Evolutionary conservation across 495 filamentous ascomycete species (phyloP).

Genomic region (Aspergillus diversus): DNA sequence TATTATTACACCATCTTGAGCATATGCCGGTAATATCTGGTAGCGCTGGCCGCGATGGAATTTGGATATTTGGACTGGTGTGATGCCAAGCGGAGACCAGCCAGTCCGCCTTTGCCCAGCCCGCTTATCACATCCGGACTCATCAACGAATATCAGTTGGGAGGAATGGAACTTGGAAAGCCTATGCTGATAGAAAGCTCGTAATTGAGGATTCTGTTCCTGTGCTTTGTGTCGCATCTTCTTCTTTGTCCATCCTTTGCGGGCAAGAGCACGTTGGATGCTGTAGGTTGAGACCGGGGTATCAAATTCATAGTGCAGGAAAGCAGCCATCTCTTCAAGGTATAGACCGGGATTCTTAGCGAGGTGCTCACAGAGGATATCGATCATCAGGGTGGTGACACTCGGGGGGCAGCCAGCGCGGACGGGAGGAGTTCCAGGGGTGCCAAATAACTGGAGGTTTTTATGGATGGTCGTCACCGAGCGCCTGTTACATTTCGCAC

Average conservation of each 20-base stretch:
- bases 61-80: constrained; percentile 36
- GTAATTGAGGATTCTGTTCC: constrained; percentile 33
- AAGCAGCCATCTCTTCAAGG: constrained; percentile 29
- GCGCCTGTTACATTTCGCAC: background rate
- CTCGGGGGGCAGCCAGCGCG: constrained; percentile 17
- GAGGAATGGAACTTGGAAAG: constrained; percentile 35
- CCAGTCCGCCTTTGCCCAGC: constrained; percentile 33
- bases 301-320: constrained; percentile 28
- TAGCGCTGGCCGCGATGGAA: constrained; percentile 37
- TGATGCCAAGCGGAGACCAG: constrained; percentile 37
- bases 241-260: constrained; percentile 24
- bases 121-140: constrained; percentile 38
- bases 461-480: no score
- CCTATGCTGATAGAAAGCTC: constrained; percentile 38
- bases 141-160: constrained; percentile 39
- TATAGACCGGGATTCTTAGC: constrained; percentile 28
- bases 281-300: constrained; percentile 5
- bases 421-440: constrained; percentile 26
- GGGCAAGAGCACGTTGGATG: constrained; percentile 7
- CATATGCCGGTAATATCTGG: constrained; percentile 46
- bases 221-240: constrained; percentile 13
- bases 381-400: constrained; percentile 30
- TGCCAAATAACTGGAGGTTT: constrained; percentile 34
- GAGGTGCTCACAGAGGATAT: constrained; percentile 25
- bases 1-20: constrained; percentile 41